Percentiles rank a stretch among this genome's conserved stretches.
Evolutionary conservation across 208 protist genomes (phyloP).

Genomic region (Wallacemonas sp.): DNA sequence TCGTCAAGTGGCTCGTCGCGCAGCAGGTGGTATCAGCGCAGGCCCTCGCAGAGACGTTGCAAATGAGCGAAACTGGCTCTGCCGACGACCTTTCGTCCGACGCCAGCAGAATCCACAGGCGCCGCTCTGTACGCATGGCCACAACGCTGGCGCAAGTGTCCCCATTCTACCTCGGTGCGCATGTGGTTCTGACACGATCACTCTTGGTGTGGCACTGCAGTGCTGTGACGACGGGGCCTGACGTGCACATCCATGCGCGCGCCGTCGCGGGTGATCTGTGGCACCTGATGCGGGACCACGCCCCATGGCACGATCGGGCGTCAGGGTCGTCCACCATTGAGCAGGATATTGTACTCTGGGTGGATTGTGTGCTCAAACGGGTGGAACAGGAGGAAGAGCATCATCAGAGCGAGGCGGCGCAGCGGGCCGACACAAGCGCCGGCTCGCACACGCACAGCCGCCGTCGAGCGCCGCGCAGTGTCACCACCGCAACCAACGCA

Average conservation of each 20-base stretch:
- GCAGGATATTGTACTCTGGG: conserved; percentile 35
- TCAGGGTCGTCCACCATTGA: background rate
- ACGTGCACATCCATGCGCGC: background rate
- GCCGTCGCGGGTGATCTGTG: background rate
- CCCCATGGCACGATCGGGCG: conserved; percentile 18
- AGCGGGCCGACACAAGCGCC: background rate
- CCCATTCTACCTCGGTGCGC: conserved; percentile 62
- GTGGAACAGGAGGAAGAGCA: background rate
- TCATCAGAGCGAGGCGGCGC: background rate
- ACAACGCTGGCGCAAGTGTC: conserved; percentile 29
- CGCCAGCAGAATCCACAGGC: background rate
- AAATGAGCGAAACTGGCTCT: conserved; percentile 1
- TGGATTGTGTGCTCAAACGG: conserved; percentile 14
- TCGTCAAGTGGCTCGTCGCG: conserved; percentile 47
- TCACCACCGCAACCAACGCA: background rate
- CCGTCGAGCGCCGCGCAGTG: background rate
- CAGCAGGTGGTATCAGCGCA: conserved; percentile 26
- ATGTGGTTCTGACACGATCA: conserved; percentile 55
- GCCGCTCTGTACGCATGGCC: conserved; percentile 11
- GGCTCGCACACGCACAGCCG: background rate
- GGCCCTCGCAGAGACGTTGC: conserved; percentile 32
- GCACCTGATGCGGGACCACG: background rate
- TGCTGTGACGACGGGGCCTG: conserved; percentile 10
- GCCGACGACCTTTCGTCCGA: too few relatives aligned
- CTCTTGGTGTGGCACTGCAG: conserved; percentile 26